Conservation (phyloP, 1,284 basidiomycete genomes). For the Pseudozyma tsukubaensis region DNA sequence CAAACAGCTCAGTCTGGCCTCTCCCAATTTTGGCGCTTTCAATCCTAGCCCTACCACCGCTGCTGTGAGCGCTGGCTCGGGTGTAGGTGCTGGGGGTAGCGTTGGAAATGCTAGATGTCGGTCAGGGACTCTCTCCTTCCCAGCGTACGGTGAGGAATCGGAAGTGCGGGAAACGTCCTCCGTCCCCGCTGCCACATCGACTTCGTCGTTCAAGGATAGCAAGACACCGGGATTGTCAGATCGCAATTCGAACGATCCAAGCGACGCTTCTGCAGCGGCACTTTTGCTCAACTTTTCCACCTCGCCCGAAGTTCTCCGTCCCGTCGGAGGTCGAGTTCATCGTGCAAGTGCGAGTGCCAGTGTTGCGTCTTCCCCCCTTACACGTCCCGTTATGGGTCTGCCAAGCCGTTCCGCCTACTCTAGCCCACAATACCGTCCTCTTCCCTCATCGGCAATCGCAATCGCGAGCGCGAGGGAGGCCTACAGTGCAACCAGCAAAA, state of each 20-base stretch:
- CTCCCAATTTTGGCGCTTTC: slow-evolving; percentile 38
- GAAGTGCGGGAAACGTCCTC: slow-evolving; percentile 23
- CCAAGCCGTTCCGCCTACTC: slow-evolving; percentile 17
- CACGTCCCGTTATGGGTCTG: slow-evolving; percentile 8
- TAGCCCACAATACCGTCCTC: slow-evolving; percentile 26
- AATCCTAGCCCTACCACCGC: slow-evolving; percentile 2
- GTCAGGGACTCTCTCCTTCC: slow-evolving; percentile 17
- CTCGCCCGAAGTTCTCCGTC: slow-evolving; percentile 51
- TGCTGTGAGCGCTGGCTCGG: neutral
- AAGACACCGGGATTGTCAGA: slow-evolving; percentile 27
- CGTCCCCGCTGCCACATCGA: neutral
- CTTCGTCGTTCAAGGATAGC: no score
- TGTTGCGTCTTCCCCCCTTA: slow-evolving; percentile 9
- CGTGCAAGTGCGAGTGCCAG: neutral
- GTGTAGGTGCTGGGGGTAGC: neutral
- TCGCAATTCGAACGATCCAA: slow-evolving; percentile 12
- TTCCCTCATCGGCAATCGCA: neutral
- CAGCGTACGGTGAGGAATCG: slow-evolving; percentile 32
- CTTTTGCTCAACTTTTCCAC: slow-evolving; percentile 53
- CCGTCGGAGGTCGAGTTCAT: slow-evolving; percentile 11
- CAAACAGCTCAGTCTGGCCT: slow-evolving; percentile 41
- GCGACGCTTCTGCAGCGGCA: slow-evolving; percentile 33
- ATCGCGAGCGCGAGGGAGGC: neutral
- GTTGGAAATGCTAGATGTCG: slow-evolving; percentile 1
- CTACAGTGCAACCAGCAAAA: neutral